phyloP scores from a whole-genome alignment of 2,329 filamentous ascomycete genomes.

The Talaromyces atroroseus region DNA sequence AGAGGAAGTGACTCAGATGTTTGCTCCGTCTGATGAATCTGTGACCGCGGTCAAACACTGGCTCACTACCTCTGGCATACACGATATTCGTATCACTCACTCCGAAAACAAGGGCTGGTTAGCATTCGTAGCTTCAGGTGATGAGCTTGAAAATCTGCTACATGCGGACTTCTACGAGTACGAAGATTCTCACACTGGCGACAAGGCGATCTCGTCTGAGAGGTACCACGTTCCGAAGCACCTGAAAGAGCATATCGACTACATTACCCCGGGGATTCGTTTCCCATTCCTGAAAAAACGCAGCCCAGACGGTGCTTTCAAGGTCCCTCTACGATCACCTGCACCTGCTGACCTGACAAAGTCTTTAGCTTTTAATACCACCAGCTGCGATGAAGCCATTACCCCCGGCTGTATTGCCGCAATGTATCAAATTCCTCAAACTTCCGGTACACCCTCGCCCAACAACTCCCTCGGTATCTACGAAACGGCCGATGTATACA shows the following conservation, averaged over 20 bases:
- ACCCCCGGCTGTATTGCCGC: slow-evolving; percentile 53
- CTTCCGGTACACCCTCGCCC: slow-evolving; percentile 27
- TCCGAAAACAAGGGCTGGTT: slow-evolving; percentile 52
- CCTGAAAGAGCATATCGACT: slow-evolving; percentile 49
- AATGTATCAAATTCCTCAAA: slow-evolving; percentile 43
- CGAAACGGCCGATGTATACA: slow-evolving; percentile 50
- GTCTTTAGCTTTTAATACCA: not conserved
- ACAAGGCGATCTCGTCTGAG: slow-evolving; percentile 30
- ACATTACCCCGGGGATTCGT: slow-evolving; percentile 53
- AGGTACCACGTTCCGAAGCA: slow-evolving; percentile 48
- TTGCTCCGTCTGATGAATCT: slow-evolving; percentile 40
- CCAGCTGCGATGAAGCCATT: slow-evolving; percentile 50
- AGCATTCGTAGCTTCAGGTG: slow-evolving; percentile 50
- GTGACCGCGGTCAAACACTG: slow-evolving; percentile 49
- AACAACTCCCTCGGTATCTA: slow-evolving; percentile 52
- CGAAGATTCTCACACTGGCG: slow-evolving; percentile 31
- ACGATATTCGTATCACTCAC: slow-evolving; percentile 43
- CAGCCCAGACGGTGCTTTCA: slow-evolving; percentile 13
- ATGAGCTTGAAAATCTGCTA: slow-evolving; percentile 50
- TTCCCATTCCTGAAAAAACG: slow-evolving; percentile 33
- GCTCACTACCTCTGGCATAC: slow-evolving; percentile 51
- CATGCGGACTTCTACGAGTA: slow-evolving; percentile 51
- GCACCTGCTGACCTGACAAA: not conserved
- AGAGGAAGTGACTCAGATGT: slow-evolving; percentile 40
- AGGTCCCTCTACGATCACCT: slow-evolving; percentile 9